Evolutionary conservation across 192 early-diverging fungal species (phyloP).

Genomic region (Ambispora gerdemannii): DNA sequence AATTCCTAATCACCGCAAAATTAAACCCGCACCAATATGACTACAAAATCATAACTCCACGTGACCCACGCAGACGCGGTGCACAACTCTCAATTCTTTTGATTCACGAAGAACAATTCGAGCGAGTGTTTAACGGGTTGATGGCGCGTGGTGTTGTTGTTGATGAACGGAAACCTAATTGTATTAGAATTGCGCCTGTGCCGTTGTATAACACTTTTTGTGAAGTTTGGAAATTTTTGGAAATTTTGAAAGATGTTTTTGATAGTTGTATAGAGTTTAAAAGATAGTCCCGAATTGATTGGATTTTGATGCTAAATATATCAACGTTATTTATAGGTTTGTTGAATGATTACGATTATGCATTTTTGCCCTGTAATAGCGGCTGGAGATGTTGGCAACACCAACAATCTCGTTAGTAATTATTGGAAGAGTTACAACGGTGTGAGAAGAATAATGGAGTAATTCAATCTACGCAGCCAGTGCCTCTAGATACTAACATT

Average conservation of each 20-base stretch:
- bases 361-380: no score
- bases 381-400: no score
- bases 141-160: slow-evolving; percentile 64
- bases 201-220: slow-evolving; percentile 88
- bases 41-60: slow-evolving; percentile 77
- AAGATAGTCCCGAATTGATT: no score
- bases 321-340: no score
- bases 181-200: slow-evolving; percentile 84
- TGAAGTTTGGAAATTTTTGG: slow-evolving; percentile 72
- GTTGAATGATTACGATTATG: no score
- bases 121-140: slow-evolving; percentile 62
- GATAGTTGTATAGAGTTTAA: no score
- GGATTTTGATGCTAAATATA: no score
- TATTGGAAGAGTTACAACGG: no score
- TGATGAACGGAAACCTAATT: slow-evolving; percentile 89
- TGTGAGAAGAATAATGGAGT: no score
- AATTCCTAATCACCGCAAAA: slow-evolving; percentile 57
- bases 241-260: slow-evolving; percentile 52
- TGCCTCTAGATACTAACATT: no score
- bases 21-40: slow-evolving; percentile 21
- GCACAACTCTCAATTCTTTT: slow-evolving; percentile 81
- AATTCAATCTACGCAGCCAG: no score
- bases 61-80: slow-evolving; percentile 70
- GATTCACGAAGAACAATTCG: slow-evolving; percentile 51
- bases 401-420: no score